These are phyloP conservation scores for Lomentospora prolificans DNA, from an alignment of 2,329 filamentous ascomycete genomes.

Conservation along the genomic window DNA sequence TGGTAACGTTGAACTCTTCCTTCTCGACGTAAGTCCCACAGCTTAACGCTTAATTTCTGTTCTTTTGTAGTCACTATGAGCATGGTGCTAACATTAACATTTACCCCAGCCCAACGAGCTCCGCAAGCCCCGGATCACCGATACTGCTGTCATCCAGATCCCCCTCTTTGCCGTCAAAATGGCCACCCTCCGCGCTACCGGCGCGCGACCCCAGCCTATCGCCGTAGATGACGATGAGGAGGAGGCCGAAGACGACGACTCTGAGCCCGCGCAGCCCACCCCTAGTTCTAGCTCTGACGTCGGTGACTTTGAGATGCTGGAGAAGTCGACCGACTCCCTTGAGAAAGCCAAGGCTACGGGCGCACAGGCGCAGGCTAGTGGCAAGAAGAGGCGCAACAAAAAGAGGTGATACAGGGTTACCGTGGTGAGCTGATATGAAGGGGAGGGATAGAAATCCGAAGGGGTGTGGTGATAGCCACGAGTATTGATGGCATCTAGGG, in stretches of 20 bases:
- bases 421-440: background rate
- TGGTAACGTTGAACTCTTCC: conserved; percentile 69
- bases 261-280: conserved; percentile 37
- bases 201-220: conserved; percentile 39
- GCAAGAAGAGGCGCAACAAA: conserved; percentile 44
- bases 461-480: background rate
- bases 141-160: conserved; percentile 74
- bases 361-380: conserved; percentile 32
- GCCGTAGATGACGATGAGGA: conserved; percentile 25
- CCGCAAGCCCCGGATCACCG: conserved; percentile 60
- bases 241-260: conserved; percentile 32
- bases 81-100: background rate
- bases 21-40: conserved; percentile 86
- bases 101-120: conserved; percentile 63
- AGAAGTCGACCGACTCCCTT: conserved; percentile 49
- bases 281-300: conserved; percentile 48
- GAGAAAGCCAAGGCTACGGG: conserved; percentile 41
- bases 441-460: background rate
- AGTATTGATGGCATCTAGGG: background rate
- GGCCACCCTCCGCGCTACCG: conserved; percentile 43
- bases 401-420: conserved; percentile 32
- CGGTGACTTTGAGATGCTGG: conserved; percentile 54
- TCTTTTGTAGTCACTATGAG: background rate
- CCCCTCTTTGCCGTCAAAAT: conserved; percentile 48
- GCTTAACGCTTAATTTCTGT: too few relatives aligned